A percentile compares a stretch with the other conserved stretches of the same genome.
Evolutionary conservation across 257 asterid species (phyloP).

Genomic region (Solanum neorickii): DNA sequence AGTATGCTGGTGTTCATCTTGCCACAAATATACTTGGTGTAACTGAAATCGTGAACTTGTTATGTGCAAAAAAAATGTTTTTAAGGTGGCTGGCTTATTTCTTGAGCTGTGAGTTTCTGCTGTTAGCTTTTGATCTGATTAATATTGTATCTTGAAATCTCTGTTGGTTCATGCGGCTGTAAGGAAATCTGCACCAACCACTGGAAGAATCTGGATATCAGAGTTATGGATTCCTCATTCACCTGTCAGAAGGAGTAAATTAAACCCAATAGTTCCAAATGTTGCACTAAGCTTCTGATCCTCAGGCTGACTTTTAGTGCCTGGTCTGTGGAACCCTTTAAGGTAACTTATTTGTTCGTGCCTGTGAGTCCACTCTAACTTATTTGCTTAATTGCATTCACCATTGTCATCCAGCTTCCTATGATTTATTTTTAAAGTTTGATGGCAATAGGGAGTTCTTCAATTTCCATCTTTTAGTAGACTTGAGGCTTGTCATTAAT

Average conservation of each 20-base stretch:
- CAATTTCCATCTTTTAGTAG: neutral
- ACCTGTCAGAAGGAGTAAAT: neutral
- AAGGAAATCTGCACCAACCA: constrained; percentile 14
- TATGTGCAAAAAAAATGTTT: neutral
- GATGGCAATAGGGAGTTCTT: neutral
- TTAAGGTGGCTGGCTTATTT: neutral
- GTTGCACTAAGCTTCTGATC: constrained; percentile 13
- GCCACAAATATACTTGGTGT: neutral
- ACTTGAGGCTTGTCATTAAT: constrained; percentile 10
- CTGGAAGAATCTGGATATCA: constrained; percentile 9
- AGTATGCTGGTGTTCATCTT: neutral
- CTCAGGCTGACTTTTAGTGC: constrained; percentile 7
- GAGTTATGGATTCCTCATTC: neutral
- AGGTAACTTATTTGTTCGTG: constrained; percentile 1
- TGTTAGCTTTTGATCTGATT: neutral
- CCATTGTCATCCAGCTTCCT: neutral
- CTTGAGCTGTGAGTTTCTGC: neutral
- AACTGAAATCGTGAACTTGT: neutral
- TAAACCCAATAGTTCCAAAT: constrained; percentile 3
- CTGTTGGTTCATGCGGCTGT: neutral
- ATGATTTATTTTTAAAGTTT: neutral
- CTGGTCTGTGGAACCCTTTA: constrained; percentile 15
- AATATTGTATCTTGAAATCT: neutral
- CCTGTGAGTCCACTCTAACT: neutral
- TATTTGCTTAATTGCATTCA: neutral